Evolutionary conservation across 345 rosid species (phyloP), one percentile per base, ranked within the genome.

Genomic region (Corchorus olitorius): DNA sequence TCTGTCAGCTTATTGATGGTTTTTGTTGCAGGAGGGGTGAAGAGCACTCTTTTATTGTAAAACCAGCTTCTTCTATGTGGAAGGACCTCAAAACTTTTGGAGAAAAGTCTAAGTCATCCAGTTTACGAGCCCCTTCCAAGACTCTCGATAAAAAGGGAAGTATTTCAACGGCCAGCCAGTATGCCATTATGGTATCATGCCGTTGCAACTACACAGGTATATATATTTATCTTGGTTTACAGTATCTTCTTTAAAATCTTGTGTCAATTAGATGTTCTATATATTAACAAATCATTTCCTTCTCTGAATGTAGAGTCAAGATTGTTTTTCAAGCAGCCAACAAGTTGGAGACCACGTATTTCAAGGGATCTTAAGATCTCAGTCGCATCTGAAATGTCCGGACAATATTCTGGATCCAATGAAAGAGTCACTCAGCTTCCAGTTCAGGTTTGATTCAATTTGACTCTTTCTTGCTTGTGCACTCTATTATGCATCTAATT

Each of bases 31-130:
- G 99, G 99, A 92, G 86, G 83, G 94, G 97, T 81, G 99, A 94
- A 83, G 98, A 92, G 80, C 99, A 94, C 81, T 94, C 99, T 54
- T 97, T 97, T 82, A 90, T 97, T 35, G 87, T 97, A 78, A 97
- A 90, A 82, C 97, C 97, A 60, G 89, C 86, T 1, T 85, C 86
- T 83, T 84, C 94, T 43, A 76, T 81, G 74, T 87, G 87, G 83
- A 91, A 86, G 79, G 86, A 86, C 83, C 77, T 78, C 55, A 90
- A 85, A 82, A 84, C 81, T 62, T 84, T 83, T 27, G 77, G 86
- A 74, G 88, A 87, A 82, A 88, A 75, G 74, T 81, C 88, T 67
- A 84, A 56, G 19, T 79, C 85, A 5, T 84, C 93, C 55, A 77
- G 78, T 80, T 78, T 81, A 79, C 80, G 70, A 72, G 88, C 86